Base-by-base conservation (phyloP, 2,329 filamentous ascomycete species). In the Xylariaceae sp. region DNA sequence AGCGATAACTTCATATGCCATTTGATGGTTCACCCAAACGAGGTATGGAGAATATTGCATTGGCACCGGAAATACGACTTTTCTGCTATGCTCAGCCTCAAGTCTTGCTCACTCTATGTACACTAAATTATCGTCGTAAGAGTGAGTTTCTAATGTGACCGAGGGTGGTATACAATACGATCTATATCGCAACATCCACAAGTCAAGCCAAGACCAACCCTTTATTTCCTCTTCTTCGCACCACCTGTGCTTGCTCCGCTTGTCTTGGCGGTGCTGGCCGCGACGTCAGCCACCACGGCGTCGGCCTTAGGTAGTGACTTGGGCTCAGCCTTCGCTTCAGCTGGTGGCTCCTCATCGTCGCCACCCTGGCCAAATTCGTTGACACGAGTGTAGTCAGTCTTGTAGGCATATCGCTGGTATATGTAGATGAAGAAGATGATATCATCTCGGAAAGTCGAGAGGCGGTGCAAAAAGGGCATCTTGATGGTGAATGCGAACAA, bases 401-500 rank as follows among this genome's bases (percentile, higher is more conserved):
- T 90, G 76, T 99, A 99, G 47, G 86, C 86, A 81, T 84, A 99
- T 53, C 86, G 82, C 74, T 99, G 94, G 72, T 99, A 99, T 4
- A 99, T 62, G 73, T 96, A 99, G 51, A 99, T 79, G 67, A 99
- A 99, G 78, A 99, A 99, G 66, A 99, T 97, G 58, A 99, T 78
- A 65, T 99, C 94, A 67, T 99, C 94, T 53, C 94, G 81, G 56
- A 99, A 80, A 0, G 94, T 97, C 1, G 94, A 90, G 44, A 99
- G 76, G 14, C 94, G 83, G 70, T 99, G 94, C 45, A 99, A 77
- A 55, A 91, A 83, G 1, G 94, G 94, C 94, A 99, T 99, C 75
- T 97, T 97, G 75, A 99, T 96, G 36, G 94, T 99, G 65, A 97
- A 99, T 2, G 94, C 94, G 66, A 99, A 99, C 31, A 99, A 77